Evolutionary conservation across 352 stramenopile genomes (phyloP).

Genomic region (Phytophthora aleatoria): DNA sequence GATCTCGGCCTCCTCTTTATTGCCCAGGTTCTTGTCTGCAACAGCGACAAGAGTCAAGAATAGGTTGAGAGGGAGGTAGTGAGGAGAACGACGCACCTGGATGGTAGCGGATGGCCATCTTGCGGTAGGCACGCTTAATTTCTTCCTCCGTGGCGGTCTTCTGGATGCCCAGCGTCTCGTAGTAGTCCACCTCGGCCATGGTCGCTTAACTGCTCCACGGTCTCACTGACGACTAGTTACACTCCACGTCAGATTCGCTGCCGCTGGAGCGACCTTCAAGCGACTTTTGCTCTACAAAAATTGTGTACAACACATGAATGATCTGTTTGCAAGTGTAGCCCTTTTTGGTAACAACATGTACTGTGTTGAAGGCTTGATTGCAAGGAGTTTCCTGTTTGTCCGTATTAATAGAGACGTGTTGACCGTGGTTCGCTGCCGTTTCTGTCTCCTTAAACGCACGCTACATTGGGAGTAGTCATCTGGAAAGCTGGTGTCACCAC

Average conservation of each 20-base stretch:
- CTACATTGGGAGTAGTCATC: neutral
- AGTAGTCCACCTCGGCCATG: slow-evolving; percentile 72
- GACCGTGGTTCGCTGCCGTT: neutral
- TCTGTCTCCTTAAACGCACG: neutral
- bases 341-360: neutral
- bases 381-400: slow-evolving; percentile 9
- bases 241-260: slow-evolving; percentile 11
- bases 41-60: slow-evolving; percentile 2
- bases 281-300: neutral
- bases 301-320: neutral
- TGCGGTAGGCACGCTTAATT: slow-evolving; percentile 87
- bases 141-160: slow-evolving; percentile 78
- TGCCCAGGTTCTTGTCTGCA: slow-evolving; percentile 90
- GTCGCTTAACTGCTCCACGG: slow-evolving; percentile 1
- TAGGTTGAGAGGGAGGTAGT: neutral
- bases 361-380: neutral
- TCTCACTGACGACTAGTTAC: slow-evolving; percentile 4
- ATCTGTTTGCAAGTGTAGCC: neutral
- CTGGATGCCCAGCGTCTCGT: slow-evolving; percentile 69
- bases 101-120: slow-evolving; percentile 88
- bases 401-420: slow-evolving; percentile 18
- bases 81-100: slow-evolving; percentile 51
- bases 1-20: slow-evolving; percentile 84
- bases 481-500: neutral
- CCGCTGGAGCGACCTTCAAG: slow-evolving; percentile 2